phyloP scores from a whole-genome alignment of 768 basidiomycete species.

The Brasilioporus rufonigricans region DNA sequence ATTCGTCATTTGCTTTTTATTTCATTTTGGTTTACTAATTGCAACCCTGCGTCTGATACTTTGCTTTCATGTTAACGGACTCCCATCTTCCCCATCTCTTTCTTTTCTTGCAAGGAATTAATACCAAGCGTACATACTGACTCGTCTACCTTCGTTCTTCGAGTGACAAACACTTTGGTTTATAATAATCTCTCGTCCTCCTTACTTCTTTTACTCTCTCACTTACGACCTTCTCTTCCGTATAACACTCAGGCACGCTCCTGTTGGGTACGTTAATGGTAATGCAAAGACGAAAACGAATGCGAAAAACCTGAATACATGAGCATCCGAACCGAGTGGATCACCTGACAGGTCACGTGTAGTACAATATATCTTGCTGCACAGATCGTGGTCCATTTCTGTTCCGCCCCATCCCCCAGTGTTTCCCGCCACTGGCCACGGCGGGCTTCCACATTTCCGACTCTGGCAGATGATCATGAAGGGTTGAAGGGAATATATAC shows the following conservation, averaged over 20 bases:
- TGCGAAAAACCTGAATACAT: not conserved
- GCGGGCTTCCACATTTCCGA: too few species aligned
- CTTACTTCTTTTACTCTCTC: not conserved
- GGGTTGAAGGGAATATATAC: too few species aligned
- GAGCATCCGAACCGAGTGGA: too few species aligned
- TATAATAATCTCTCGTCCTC: not conserved
- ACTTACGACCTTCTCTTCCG: not conserved
- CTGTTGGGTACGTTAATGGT: conserved; percentile 1
- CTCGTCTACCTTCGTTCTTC: not conserved
- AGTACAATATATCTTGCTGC: too few species aligned
- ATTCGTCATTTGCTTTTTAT: not conserved
- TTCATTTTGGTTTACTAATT: conserved; percentile 1
- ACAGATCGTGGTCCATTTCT: too few species aligned
- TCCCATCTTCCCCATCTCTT: not conserved
- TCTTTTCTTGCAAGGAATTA: conserved; percentile 15
- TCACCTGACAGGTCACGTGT: too few species aligned
- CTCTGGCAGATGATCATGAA: too few species aligned
- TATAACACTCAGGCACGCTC: conserved; percentile 2
- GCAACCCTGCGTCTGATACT: not conserved
- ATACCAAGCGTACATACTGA: conserved; percentile 12
- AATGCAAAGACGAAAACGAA: conserved; percentile 4
- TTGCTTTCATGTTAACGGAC: conserved; percentile 4
- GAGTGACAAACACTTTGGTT: not conserved
- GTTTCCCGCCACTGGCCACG: too few species aligned
- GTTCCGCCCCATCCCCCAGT: too few species aligned